Evolutionary conservation across 2,329 filamentous ascomycete genomes (phyloP).

Genomic region (Neoscytalidium dimidiatum): DNA sequence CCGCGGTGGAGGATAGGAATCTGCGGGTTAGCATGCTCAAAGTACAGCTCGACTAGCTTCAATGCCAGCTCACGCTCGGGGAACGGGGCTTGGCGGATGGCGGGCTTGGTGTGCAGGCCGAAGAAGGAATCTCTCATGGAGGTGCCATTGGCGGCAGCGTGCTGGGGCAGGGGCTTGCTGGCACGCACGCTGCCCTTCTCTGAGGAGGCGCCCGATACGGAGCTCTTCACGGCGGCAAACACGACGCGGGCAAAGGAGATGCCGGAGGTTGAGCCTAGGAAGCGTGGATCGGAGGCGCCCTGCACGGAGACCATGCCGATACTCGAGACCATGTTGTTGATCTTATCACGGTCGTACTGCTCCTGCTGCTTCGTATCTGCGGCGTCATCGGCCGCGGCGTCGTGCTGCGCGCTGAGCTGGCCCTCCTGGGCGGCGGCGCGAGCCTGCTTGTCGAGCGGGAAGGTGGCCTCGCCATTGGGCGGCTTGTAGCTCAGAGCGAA

Average conservation of each 20-base stretch:
- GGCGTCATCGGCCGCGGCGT: conserved; percentile 23
- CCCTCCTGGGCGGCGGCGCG: conserved; percentile 20
- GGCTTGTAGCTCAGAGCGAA: conserved; percentile 54
- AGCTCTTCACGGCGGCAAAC: conserved; percentile 87
- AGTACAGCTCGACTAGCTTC: conserved; percentile 79
- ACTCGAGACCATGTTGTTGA: conserved; percentile 68
- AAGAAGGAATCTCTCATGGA: conserved; percentile 97
- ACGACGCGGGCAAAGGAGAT: conserved; percentile 95
- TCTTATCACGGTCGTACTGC: conserved; percentile 59
- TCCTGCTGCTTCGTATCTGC: conserved; percentile 44
- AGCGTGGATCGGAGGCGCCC: conserved; percentile 75
- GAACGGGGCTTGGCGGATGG: conserved; percentile 81
- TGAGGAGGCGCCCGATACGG: conserved; percentile 56
- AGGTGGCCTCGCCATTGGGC: conserved; percentile 35
- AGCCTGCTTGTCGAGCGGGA: conserved; percentile 20
- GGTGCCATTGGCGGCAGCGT: conserved; percentile 60
- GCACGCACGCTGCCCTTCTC: conserved; percentile 65
- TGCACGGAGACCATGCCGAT: conserved; percentile 77
- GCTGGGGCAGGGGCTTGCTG: conserved; percentile 55
- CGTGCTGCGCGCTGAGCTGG: conserved; percentile 29
- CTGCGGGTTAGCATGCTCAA: conserved; percentile 94
- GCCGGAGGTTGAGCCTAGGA: conserved; percentile 81
- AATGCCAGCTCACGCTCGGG: conserved; percentile 74
- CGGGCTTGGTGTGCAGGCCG: conserved; percentile 88
- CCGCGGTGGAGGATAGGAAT: conserved; percentile 87